A percentile compares a stretch with the other conserved stretches of the same genome.
phyloP scores from a whole-genome alignment of 176 grass and related monocot genomes.

The Puccinellia tenuiflora region DNA sequence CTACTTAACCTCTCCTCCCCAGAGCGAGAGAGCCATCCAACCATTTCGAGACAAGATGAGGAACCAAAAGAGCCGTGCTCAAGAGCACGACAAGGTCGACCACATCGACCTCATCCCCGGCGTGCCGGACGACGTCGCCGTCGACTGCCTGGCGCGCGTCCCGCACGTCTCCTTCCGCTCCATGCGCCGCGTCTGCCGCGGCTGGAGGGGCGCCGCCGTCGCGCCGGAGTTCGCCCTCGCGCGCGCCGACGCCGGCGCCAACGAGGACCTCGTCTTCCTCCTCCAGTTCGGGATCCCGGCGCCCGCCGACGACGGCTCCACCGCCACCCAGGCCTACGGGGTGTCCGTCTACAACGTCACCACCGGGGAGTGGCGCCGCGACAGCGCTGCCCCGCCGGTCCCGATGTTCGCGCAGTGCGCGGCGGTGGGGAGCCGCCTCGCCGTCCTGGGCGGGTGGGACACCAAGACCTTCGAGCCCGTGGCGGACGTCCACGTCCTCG shows the following conservation, averaged over 20 bases:
- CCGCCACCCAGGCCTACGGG: constrained; percentile 3
- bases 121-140: constrained; percentile 76
- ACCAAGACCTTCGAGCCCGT: constrained; percentile 65
- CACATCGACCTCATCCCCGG: constrained; percentile 74
- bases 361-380: constrained; percentile 54
- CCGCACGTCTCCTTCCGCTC: constrained; percentile 44
- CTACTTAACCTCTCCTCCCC: constrained; percentile 6
- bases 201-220: constrained; percentile 44
- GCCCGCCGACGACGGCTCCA: background rate
- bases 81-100: background rate
- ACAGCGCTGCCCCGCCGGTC: constrained; percentile 28
- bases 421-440: constrained; percentile 35
- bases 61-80: constrained; percentile 11
- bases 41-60: constrained; percentile 24
- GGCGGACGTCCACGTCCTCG: constrained; percentile 64
- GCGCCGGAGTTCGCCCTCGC: constrained; percentile 31
- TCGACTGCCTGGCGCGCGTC: constrained; percentile 82
- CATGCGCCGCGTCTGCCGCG: constrained; percentile 60
- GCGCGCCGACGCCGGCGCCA: constrained; percentile 27
- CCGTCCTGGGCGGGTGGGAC: constrained; percentile 74
- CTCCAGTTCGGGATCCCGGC: constrained; percentile 40
- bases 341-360: constrained; percentile 60
- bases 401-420: constrained; percentile 65
- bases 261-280: constrained; percentile 36
- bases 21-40: background rate